Evolutionary conservation across 495 filamentous ascomycete species (phyloP).

Genomic region (Talaromyces stipitatus): DNA sequence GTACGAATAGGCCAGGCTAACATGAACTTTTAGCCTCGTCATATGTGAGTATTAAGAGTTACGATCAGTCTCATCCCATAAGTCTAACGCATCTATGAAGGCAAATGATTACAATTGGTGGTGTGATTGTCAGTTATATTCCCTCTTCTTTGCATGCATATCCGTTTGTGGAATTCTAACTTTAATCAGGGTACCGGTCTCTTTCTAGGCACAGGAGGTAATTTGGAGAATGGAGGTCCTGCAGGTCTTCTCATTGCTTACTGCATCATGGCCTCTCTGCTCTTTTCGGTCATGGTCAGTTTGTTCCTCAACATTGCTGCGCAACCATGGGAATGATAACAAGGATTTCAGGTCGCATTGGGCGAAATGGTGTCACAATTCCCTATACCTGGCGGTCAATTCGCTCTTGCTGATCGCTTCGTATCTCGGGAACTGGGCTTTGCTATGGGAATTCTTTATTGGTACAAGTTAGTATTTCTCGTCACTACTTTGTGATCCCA

Average conservation of each 20-base stretch:
- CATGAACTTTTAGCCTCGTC: slow-evolving; percentile 10
- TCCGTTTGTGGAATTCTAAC: neutral
- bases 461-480: slow-evolving; percentile 13
- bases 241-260: slow-evolving; percentile 17
- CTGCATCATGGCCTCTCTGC: slow-evolving; percentile 12
- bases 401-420: slow-evolving; percentile 61
- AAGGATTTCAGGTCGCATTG: slow-evolving; percentile 7
- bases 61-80: neutral
- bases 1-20: neutral
- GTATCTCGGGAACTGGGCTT: slow-evolving; percentile 65
- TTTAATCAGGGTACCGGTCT: slow-evolving; percentile 12
- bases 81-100: slow-evolving; percentile 3
- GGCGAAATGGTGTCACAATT: slow-evolving; percentile 73
- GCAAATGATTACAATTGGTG: slow-evolving; percentile 18
- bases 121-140: slow-evolving; percentile 14
- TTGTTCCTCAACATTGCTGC: neutral
- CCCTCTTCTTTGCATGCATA: neutral
- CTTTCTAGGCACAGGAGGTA: slow-evolving; percentile 16
- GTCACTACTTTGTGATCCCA: neutral
- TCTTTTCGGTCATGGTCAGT: slow-evolving; percentile 17
- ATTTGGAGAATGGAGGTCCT: slow-evolving; percentile 17
- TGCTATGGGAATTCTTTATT: slow-evolving; percentile 31
- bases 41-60: slow-evolving; percentile 9
- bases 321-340: slow-evolving; percentile 2
- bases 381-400: slow-evolving; percentile 64